Evolutionary conservation across 306 rosid species (phyloP), one percentile per base, ranked within the genome.

Genomic region (Heteromeles arbutifolia): DNA sequence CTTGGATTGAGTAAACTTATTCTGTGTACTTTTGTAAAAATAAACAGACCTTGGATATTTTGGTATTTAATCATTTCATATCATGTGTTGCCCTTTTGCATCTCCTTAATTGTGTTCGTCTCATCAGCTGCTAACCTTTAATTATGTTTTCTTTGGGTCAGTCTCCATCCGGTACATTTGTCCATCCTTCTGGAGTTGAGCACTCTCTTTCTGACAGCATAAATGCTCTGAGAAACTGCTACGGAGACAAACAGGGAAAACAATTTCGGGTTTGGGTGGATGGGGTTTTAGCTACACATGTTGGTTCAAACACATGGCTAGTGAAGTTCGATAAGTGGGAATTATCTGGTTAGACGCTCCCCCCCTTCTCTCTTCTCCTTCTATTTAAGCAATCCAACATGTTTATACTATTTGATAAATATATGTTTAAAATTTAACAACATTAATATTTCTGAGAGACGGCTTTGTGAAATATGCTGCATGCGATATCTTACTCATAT

Each of bases 221-320:
- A 82, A 78, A 78, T 77, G 26, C 39, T 61, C 59, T 90, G 72
- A 72, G 83, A 75, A 78, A 71, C 48, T 73, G 43, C 69, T 82
- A 89, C 56, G 99, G 99, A 81, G 92, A 95, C 81, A 80, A 83
- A 69, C 86, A 84, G 83, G 99, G 93, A 81, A 88, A 89, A 80
- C 85, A 79, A 61, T 90, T 65, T 65, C 84, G 90, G 80, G 85
- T 82, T 77, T 90, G 89, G 97, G 88, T 90, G 64, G 97, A 95
- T 77, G 78, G 77, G 69, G 83, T 90, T 25, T 76, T 81, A 69
- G 74, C 96, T 52, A 70, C 83, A 24, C 80, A 83, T 77, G 81
- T 90, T 70, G 67, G 89, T 80, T 65, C 92, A 4, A 84, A 79
- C 65, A 72, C 86, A 34, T 92, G 96, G 99, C 86, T 95, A 17